phyloP scores from a whole-genome alignment of 2,329 filamentous ascomycete genomes.

The Pestalotiopsis sp. region DNA sequence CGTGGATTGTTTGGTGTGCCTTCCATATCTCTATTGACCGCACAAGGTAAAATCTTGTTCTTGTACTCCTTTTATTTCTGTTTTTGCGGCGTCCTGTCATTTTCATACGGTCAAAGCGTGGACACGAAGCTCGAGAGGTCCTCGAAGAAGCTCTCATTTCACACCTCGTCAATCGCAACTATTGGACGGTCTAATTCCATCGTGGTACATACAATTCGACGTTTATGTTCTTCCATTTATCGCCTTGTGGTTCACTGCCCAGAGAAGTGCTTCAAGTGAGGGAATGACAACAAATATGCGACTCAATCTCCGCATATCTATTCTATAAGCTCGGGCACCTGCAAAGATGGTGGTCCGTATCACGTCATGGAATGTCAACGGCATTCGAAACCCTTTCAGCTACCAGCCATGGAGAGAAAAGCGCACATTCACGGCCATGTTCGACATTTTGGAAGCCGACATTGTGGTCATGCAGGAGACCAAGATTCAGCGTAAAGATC shows the following conservation, averaged over 20 bases:
- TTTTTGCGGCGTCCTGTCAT: too few relatives aligned
- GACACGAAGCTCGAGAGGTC: too few relatives aligned
- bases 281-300: neutral
- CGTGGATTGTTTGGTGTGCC: too few relatives aligned
- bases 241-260: too few relatives aligned
- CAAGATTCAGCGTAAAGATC: slow-evolving; percentile 92
- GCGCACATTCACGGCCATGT: slow-evolving; percentile 83
- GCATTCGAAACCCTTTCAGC: slow-evolving; percentile 82
- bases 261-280: too few relatives aligned
- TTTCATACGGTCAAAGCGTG: too few relatives aligned
- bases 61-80: too few relatives aligned
- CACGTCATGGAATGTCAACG: slow-evolving; percentile 87
- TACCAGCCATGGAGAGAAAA: slow-evolving; percentile 81
- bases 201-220: neutral
- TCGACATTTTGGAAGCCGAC: slow-evolving; percentile 88
- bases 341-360: slow-evolving; percentile 73
- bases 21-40: neutral
- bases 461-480: slow-evolving; percentile 95
- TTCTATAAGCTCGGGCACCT: neutral
- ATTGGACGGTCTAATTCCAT: too few relatives aligned
- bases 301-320: neutral
- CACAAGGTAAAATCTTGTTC: too few relatives aligned
- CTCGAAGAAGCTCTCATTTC: too few relatives aligned
- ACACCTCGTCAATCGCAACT: too few relatives aligned
- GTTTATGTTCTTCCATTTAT: neutral